Base-by-base conservation (phyloP, 768 basidiomycete species). In the Kwoniella shandongensis region DNA sequence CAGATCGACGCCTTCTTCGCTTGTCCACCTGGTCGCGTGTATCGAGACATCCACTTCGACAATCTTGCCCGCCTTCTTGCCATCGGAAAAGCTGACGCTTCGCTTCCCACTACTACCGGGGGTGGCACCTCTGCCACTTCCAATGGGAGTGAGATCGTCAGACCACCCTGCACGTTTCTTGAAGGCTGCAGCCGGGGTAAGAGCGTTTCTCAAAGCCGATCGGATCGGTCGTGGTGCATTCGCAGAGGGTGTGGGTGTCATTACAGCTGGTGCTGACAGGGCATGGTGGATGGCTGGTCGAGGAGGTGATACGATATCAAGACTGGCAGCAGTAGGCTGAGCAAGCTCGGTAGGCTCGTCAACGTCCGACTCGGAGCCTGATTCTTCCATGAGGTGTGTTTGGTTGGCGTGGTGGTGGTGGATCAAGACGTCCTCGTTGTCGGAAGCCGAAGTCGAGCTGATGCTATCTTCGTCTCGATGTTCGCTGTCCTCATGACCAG, bases 1-100 rank as follows among this genome's bases (percentile, higher is more conserved):
- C 22, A 66, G 50, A 39, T 67, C 62, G 6, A 51, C 59, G 35
- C 20, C 45, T 7, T 63, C 61, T 22, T 18, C 38, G 4, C 55
- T 25, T 32, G 23, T 54, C 51, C 58, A 55, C 25, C 38, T 35
- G 12, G 54, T 52, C 27, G 57, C 23, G 29, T 45, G 29, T 29
- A 46, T 40, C 22, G 44, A 40, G 17, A 49, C 46, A 15, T 50
- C 59, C 12, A 54, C 30, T 2, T 54, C 64, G 15, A 50, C 56
- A 44, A 96, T 96, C n/a, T 89, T 91, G 1, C 94, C 93, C 29
- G 88, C 86, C 59, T 83, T 83, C 72, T 86, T 88, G 4, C 96
- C 96, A 72, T 99, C 96, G 23, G 92, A 96, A 79, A 99, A 99
- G 75, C 91, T 94, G 55, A 99, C 94, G 40, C 70, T 74, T n/a